Evolutionary conservation across 352 stramenopile species (phyloP), one percentile per base, ranked within the genome.

Genomic region (Globisporangium megalacanthum): DNA sequence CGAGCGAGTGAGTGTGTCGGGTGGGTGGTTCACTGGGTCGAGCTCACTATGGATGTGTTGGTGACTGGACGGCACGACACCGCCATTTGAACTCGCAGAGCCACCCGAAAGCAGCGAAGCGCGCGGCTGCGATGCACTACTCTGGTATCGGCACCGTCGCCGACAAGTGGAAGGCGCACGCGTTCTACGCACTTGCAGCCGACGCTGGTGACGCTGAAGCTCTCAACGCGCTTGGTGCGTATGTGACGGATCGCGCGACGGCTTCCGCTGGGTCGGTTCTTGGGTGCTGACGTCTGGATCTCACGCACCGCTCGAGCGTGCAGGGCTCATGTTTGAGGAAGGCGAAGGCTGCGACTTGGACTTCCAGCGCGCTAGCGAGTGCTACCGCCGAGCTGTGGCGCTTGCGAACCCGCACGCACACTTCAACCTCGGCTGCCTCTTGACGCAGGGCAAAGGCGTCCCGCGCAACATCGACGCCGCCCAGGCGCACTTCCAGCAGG

Each of bases 251-350:
- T 4, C 25, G 25, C 25, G 25, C 25, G 25, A 29, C 25, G 2
- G 25, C 25, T 29, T 29, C 9, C 1, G 51, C 10, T 6, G 35
- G 33, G 48, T 51, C 14, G 0, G 44, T n/a, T 49, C 25, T 29
- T 29, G 25, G 25, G 25, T 29, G 25, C 25, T 29, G 25, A 29
- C 25, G 25, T 29, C 25, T 4, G 25, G 1, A 29, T 29, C 25
- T 29, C 25, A 29, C 25, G 4, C 25, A 29, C 25, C 25, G 25
- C 25, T 44, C 6, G 10, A n/a, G 11, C 37, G 41, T 19, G 8
- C 31, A 82, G 72, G 73, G 14, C 61, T 93, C 35, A 89, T 93
- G 83, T 78, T 73, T 58, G 81, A 93, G 64, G 80, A 93, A 61
- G 83, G 83, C 41, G 75, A 90, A 22, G 81, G 80, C 31, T 89